These are phyloP conservation scores for Podila horticola DNA, from an alignment of 192 early-diverging fungal genomes.

Conservation along the genomic window DNA sequence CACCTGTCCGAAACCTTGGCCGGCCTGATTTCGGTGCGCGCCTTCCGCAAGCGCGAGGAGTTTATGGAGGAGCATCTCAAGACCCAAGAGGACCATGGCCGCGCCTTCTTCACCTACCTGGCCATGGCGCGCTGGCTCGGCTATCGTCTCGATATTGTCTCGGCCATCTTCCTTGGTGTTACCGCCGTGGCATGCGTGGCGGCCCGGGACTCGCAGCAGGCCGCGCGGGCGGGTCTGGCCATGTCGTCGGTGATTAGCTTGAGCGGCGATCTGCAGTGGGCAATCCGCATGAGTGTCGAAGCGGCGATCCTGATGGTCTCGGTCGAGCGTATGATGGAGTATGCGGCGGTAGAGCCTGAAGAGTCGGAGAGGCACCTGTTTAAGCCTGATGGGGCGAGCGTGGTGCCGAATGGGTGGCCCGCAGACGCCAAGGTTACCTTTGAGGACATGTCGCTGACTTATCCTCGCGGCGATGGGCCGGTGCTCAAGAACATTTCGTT, in stretches of 20 bases:
- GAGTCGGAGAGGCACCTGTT: slow-evolving; percentile 48
- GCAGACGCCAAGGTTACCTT: slow-evolving; percentile 66
- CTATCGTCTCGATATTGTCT: slow-evolving; percentile 62
- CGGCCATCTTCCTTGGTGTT: slow-evolving; percentile 57
- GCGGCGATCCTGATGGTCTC: slow-evolving; percentile 56
- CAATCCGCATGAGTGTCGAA: slow-evolving; percentile 62
- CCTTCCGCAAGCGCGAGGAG: slow-evolving; percentile 63
- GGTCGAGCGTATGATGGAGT: slow-evolving; percentile 74
- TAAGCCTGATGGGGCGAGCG: slow-evolving; percentile 31
- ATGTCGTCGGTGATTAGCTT: slow-evolving; percentile 66
- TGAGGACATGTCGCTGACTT: slow-evolving; percentile 63
- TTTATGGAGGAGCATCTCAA: slow-evolving; percentile 65
- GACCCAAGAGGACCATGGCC: slow-evolving; percentile 67
- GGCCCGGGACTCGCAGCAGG: slow-evolving; percentile 47
- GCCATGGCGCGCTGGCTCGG: slow-evolving; percentile 67
- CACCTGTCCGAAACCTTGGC: slow-evolving; percentile 71
- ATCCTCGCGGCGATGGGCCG: slow-evolving; percentile 56
- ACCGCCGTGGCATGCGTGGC: slow-evolving; percentile 60
- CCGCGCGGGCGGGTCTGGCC: slow-evolving; percentile 63
- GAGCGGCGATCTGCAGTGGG: slow-evolving; percentile 58
- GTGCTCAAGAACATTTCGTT: slow-evolving; percentile 70
- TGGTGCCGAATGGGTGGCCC: slow-evolving; percentile 68
- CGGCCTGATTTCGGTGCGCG: slow-evolving; percentile 76
- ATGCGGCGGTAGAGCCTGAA: slow-evolving; percentile 55
- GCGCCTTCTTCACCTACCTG: slow-evolving; percentile 65